Conservation (phyloP, 2,329 filamentous ascomycete genomes). For the Penicillium italicum region DNA sequence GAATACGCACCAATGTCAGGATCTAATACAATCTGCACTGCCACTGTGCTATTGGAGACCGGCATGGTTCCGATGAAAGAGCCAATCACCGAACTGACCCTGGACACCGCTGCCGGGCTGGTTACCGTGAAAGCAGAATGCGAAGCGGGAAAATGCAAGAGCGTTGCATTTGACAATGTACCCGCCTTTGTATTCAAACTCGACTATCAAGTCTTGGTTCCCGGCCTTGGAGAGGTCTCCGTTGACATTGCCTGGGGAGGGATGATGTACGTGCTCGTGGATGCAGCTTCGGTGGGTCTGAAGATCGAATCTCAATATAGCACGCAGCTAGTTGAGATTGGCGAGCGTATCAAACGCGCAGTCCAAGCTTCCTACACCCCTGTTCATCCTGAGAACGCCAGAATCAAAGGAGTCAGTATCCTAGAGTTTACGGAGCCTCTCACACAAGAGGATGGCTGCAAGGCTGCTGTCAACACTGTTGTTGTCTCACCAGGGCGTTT, state of each 20-base stretch:
- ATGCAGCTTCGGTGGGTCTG: slow-evolving; percentile 39
- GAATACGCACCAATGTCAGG: slow-evolving; percentile 49
- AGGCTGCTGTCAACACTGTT: slow-evolving; percentile 40
- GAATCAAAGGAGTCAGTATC: slow-evolving; percentile 42
- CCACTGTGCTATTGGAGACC: slow-evolving; percentile 48
- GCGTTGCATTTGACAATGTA: slow-evolving; percentile 47
- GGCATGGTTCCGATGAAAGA: slow-evolving; percentile 48
- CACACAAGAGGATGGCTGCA: slow-evolving; percentile 17
- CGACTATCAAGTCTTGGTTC: slow-evolving; percentile 41
- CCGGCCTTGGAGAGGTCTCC: slow-evolving; percentile 38
- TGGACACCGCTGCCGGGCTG: slow-evolving; percentile 48
- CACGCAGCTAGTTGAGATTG: slow-evolving; percentile 40
- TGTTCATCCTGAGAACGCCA: slow-evolving; percentile 44
- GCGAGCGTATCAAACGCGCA: slow-evolving; percentile 44
- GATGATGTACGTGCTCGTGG: slow-evolving; percentile 46
- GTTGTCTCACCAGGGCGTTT: slow-evolving; percentile 48
- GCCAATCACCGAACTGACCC: slow-evolving; percentile 39
- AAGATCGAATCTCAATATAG: slow-evolving; percentile 33
- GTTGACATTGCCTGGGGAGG: slow-evolving; percentile 50
- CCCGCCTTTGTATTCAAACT: slow-evolving; percentile 44
- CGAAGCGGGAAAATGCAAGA: slow-evolving; percentile 43
- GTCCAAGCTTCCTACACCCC: slow-evolving; percentile 37
- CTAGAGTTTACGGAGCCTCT: slow-evolving; percentile 41
- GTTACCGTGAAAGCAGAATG: slow-evolving; percentile 44
- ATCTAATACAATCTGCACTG: slow-evolving; percentile 45